These are phyloP conservation scores for Dactylis glomerata DNA, from an alignment of 176 grass and related monocot genomes.

Conservation along the genomic window DNA sequence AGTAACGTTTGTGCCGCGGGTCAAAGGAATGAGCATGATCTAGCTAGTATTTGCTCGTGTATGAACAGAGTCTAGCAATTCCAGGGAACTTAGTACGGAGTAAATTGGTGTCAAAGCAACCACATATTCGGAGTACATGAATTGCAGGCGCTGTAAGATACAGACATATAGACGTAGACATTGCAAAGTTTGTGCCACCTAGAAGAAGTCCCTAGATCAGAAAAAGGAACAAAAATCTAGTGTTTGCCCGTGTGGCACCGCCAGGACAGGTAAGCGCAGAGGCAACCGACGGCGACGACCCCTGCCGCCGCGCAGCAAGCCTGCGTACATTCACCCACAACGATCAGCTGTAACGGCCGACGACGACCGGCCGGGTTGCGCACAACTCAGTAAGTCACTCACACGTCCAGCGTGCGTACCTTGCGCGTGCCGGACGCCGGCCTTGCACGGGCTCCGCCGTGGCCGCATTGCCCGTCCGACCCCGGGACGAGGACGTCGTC, in stretches of 20 bases:
- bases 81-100: neutral
- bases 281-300: neutral
- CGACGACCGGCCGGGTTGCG: no score
- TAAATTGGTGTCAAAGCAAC: neutral
- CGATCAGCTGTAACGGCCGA: neutral
- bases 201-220: neutral
- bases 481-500: conserved; percentile 1
- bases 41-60: no score
- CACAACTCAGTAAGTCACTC: no score
- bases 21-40: no score
- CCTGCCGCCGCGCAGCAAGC: conserved; percentile 3
- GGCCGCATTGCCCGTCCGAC: neutral
- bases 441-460: neutral
- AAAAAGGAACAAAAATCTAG: neutral
- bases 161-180: neutral
- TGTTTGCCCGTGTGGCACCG: neutral
- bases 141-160: neutral
- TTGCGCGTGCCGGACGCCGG: neutral
- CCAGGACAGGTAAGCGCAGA: neutral
- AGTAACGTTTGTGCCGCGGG: no score
- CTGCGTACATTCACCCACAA: neutral
- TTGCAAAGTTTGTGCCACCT: neutral
- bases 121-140: neutral
- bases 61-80: neutral
- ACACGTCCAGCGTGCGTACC: neutral